These are phyloP conservation scores for Carex arenaria DNA, from an alignment of 202 grass and related monocot species.

Conservation along the genomic window DNA sequence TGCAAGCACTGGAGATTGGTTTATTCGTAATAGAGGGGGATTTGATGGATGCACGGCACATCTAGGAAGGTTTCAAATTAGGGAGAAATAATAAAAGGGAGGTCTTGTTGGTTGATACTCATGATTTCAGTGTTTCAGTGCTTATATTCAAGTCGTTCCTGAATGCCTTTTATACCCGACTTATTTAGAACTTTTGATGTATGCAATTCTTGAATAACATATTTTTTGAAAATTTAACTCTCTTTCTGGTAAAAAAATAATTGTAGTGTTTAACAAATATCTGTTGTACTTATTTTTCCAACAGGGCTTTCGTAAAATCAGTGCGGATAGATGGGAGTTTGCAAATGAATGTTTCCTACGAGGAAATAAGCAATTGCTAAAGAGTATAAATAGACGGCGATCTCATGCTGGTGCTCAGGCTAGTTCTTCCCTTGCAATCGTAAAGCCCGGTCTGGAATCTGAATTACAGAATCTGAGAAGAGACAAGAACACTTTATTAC, in stretches of 20 bases:
- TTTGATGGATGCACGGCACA: neutral
- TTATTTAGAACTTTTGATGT: neutral
- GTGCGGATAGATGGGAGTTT: conserved; percentile 94
- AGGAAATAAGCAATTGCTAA: conserved; percentile 60
- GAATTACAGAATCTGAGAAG: conserved; percentile 51
- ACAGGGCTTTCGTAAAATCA: conserved; percentile 90
- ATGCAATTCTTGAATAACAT: too few relatives aligned
- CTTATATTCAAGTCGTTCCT: conserved; percentile 25
- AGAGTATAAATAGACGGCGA: conserved; percentile 74
- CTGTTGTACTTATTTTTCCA: neutral
- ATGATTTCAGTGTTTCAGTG: neutral
- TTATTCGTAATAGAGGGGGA: neutral
- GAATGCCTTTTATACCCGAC: conserved; percentile 14
- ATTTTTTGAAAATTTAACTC: neutral
- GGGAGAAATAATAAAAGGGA: neutral
- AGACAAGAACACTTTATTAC: conserved; percentile 47
- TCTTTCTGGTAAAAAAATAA: neutral
- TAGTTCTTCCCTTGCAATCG: conserved; percentile 27
- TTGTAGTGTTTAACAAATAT: neutral
- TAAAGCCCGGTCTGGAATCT: conserved; percentile 40
- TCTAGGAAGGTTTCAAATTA: neutral
- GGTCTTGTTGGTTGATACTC: neutral
- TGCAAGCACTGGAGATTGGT: neutral
- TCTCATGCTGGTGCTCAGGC: conserved; percentile 46
- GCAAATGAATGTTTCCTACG: conserved; percentile 73